Evolutionary conservation across 139 green algal species (phyloP).

Genomic region (Picochlorum sp.): DNA sequence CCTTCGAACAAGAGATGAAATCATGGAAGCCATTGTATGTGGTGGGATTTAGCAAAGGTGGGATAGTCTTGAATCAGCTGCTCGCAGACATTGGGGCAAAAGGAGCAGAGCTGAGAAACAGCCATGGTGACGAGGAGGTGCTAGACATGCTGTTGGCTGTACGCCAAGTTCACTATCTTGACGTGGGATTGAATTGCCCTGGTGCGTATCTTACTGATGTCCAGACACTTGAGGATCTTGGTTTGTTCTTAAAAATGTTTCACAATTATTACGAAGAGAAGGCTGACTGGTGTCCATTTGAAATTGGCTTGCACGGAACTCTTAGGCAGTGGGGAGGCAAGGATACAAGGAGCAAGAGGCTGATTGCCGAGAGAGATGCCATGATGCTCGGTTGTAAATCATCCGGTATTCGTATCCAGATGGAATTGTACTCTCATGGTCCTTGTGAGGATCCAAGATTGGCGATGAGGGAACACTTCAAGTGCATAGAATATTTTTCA

Average conservation of each 20-base stretch:
- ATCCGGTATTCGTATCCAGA: too few species aligned
- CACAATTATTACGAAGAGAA: too few species aligned
- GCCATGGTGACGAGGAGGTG: background rate
- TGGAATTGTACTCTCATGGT: too few species aligned
- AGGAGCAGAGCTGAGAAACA: background rate
- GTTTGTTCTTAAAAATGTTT: background rate
- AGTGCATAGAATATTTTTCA: too few species aligned
- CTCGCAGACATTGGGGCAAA: constrained; percentile 26
- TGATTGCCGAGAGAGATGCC: too few species aligned
- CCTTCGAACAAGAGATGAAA: background rate
- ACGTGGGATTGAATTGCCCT: constrained; percentile 44
- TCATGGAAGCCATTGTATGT: constrained; percentile 8
- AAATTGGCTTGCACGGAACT: background rate
- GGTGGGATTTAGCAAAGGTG: constrained; percentile 46
- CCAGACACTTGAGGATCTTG: background rate
- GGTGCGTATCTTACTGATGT: constrained; percentile 33
- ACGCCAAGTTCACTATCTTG: constrained; percentile 39
- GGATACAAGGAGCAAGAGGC: too few species aligned
- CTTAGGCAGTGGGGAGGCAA: background rate
- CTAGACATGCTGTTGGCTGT: background rate
- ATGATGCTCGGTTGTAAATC: too few species aligned
- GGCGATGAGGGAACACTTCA: too few species aligned
- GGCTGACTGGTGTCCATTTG: too few species aligned
- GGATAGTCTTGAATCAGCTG: constrained; percentile 51
- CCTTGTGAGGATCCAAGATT: too few species aligned